These are phyloP conservation scores for Dactylorhiza incarnata DNA, from an alignment of 106 monocot species.

Conservation along the genomic window DNA sequence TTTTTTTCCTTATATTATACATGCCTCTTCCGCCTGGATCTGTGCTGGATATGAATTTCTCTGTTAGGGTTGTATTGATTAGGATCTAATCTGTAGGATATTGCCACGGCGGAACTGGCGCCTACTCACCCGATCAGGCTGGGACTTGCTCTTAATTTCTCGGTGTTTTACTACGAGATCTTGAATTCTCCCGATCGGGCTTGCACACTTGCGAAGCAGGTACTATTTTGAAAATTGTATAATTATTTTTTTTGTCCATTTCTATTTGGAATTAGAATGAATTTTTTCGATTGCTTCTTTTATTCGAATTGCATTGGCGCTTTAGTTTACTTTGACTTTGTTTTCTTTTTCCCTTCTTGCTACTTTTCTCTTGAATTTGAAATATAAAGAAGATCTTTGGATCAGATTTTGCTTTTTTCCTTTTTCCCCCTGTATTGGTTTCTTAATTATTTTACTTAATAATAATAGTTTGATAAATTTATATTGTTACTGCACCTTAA, in stretches of 20 bases:
- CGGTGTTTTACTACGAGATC: constrained; percentile 28
- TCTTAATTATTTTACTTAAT: too few relatives aligned
- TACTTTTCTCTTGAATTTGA: neutral
- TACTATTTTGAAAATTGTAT: neutral
- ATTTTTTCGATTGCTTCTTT: neutral
- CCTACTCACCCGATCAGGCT: constrained; percentile 21
- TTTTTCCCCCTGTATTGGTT: too few relatives aligned
- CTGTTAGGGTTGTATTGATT: neutral
- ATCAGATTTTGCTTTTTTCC: neutral
- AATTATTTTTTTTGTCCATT: neutral
- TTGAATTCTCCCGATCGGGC: constrained; percentile 22
- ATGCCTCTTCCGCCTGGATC: neutral
- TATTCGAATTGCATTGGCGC: too few relatives aligned
- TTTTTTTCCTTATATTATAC: neutral
- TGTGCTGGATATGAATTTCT: neutral
- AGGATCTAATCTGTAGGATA: constrained; percentile 9
- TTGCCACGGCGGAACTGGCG: constrained; percentile 19
- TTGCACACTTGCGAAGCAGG: constrained; percentile 24
- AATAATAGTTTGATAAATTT: too few relatives aligned
- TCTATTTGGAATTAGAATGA: neutral
- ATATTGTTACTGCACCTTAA: too few relatives aligned
- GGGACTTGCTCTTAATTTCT: constrained; percentile 26
- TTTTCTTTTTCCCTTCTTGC: neutral
- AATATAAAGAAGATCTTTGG: neutral
- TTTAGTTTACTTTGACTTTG: too few relatives aligned